phyloP scores from a whole-genome alignment of 768 basidiomycete genomes.

The Hericium erinaceus region DNA sequence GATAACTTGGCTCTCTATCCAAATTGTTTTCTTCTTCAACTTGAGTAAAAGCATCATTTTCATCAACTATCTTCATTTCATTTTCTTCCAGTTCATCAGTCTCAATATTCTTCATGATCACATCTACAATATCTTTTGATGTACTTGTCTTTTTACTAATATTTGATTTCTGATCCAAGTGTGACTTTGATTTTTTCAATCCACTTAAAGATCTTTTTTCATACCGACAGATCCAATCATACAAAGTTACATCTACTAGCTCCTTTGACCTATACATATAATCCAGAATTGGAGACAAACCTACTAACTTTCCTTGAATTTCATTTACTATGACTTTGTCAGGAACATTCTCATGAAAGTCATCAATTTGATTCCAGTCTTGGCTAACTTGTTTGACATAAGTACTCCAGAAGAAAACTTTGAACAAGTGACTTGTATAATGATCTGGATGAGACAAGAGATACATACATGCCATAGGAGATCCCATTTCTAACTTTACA shows the following conservation, averaged over 20 bases:
- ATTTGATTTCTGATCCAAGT: no score
- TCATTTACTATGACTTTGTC: slow-evolving; percentile 11
- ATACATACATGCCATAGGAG: slow-evolving; percentile 28
- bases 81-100: no score
- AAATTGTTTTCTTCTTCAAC: no score
- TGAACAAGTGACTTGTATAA: slow-evolving; percentile 28
- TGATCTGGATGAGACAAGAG: slow-evolving; percentile 28
- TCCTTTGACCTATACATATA: slow-evolving; percentile 21
- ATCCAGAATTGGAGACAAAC: slow-evolving; percentile 22
- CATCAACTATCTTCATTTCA: not conserved
- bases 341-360: not conserved
- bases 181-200: not conserved
- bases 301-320: slow-evolving; percentile 11
- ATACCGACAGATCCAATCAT: slow-evolving; percentile 18
- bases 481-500: slow-evolving; percentile 27
- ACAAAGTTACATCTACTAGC: slow-evolving; percentile 15
- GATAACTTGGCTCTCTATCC: no score
- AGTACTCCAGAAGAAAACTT: slow-evolving; percentile 24
- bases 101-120: no score
- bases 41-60: not conserved
- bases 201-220: not conserved
- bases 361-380: slow-evolving; percentile 7
- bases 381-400: slow-evolving; percentile 20
- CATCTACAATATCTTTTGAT: no score
- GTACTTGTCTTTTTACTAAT: no score